Percentiles rank a stretch among this genome's conserved stretches.
These are phyloP conservation scores for Geotrichum candidum DNA, from an alignment of 1,139 yeast genomes.

Conservation along the genomic window DNA sequence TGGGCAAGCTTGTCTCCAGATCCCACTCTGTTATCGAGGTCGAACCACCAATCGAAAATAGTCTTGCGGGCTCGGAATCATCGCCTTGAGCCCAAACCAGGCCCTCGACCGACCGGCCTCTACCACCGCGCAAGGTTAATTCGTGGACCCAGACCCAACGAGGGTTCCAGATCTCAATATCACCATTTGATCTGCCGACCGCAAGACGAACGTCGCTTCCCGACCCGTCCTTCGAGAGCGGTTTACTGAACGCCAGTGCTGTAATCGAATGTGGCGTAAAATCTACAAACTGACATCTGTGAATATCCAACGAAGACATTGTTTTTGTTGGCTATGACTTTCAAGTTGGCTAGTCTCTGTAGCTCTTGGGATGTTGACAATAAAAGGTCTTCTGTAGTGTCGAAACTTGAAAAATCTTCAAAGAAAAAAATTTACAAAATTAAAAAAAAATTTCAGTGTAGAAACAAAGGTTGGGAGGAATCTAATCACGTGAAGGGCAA, in stretches of 20 bases:
- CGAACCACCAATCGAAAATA: constrained; percentile 93
- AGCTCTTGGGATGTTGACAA: neutral
- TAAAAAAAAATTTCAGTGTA: neutral
- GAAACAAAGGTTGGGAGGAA: constrained; percentile 3
- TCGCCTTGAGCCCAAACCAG: constrained; percentile 60
- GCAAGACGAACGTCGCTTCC: constrained; percentile 72
- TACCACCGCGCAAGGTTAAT: constrained; percentile 65
- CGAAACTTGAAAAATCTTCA: neutral
- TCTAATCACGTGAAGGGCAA: constrained; percentile 3
- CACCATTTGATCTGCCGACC: constrained; percentile 90
- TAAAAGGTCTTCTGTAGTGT: neutral
- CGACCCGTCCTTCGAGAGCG: constrained; percentile 44
- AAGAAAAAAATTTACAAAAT: constrained; percentile 1
- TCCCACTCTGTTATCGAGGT: constrained; percentile 93
- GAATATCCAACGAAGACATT: constrained; percentile 52
- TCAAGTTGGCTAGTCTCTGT: neutral
- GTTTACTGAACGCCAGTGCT: constrained; percentile 66
- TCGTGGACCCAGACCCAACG: constrained; percentile 53
- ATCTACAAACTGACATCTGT: constrained; percentile 90
- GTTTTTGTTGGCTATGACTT: neutral
- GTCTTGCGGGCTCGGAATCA: constrained; percentile 51
- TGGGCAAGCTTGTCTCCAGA: constrained; percentile 62
- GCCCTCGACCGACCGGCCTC: constrained; percentile 83
- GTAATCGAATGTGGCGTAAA: constrained; percentile 83
- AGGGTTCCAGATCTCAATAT: constrained; percentile 95